Percentiles rank a stretch among this genome's conserved stretches.
Evolutionary conservation across 148 eudicot species (phyloP).

Genomic region (Diospyros lotus): DNA sequence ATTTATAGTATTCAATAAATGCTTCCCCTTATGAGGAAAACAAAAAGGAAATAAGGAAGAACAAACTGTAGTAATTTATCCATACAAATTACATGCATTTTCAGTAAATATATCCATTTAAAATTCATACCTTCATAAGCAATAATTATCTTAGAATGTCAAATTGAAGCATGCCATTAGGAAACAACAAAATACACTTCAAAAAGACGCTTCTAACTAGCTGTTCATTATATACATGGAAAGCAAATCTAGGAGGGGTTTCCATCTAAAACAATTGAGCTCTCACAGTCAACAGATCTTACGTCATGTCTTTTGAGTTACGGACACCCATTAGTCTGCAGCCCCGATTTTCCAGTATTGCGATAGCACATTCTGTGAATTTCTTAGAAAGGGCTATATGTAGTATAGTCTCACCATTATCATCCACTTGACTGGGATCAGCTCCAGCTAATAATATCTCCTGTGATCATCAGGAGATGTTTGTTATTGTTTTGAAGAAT

Average conservation of each 20-base stretch:
- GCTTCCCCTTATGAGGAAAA: too few species aligned
- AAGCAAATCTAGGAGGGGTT: background rate
- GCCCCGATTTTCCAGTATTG: slow-evolving; percentile 80
- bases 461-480: slow-evolving; percentile 30
- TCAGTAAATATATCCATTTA: too few species aligned
- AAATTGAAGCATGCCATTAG: background rate
- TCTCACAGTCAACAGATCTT: slow-evolving; percentile 22
- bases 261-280: background rate
- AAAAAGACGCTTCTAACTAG: background rate
- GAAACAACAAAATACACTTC: background rate
- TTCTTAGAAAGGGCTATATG: slow-evolving; percentile 83
- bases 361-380: slow-evolving; percentile 77
- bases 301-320: slow-evolving; percentile 72
- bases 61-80: too few species aligned
- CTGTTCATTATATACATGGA: background rate
- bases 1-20: too few species aligned
- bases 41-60: too few species aligned
- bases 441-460: slow-evolving; percentile 82
- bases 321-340: slow-evolving; percentile 63
- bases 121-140: background rate
- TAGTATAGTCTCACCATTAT: slow-evolving; percentile 82
- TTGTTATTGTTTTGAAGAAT: background rate
- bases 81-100: too few species aligned
- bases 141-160: background rate
- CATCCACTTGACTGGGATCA: slow-evolving; percentile 82